Evolutionary conservation across 495 filamentous ascomycete genomes (phyloP), one percentile per base, ranked within the genome.

Genomic region (Aspergillus homomorphus): DNA sequence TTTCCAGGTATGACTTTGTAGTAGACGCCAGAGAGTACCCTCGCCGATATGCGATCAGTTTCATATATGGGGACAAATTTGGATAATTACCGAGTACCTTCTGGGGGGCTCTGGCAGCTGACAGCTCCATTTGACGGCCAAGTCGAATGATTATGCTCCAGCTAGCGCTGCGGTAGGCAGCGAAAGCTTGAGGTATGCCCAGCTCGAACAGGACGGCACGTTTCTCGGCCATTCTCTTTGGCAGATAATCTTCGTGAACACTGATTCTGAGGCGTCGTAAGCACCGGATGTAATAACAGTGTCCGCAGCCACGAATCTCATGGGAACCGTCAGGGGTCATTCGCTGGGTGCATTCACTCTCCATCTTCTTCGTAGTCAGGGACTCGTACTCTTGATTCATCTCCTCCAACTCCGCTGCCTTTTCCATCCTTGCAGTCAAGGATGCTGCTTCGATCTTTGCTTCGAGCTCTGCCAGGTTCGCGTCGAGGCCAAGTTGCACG

Each of bases 171-270:
- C 87, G 76, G 81, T 87, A 90, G 4, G 71, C 54, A 16, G 57
- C 58, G 19, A 87, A 74, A 0, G 53, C 53, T 0, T 19, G 15
- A 1, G 86, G 84, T 4, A 76, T 65, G 14, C 58, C 42, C 0
- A 88, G 67, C 66, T 90, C 86, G 42, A 89, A 87, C 0, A 88
- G 71, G 0, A 75, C 68, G 0, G 77, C 68, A 54, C 79, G 75
- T 56, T 64, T 62, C 56, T 49, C 59, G 6, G 20, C 4, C 67
- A 57, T 9, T 4, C 33, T 28, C 14, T 66, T 0, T 0, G 86
- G 84, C 10, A 89, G 69, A 9, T 82, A 86, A 77, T 83, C 86
- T 57, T 88, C 85, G 51, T 85, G 74, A 38, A 84, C 57, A 0
- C 59, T 3, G 46, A 89, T 86, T 0, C 23, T 55, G 10, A 90